Conservation (phyloP, 2,329 filamentous ascomycete genomes). For the Phialophora chinensis region DNA sequence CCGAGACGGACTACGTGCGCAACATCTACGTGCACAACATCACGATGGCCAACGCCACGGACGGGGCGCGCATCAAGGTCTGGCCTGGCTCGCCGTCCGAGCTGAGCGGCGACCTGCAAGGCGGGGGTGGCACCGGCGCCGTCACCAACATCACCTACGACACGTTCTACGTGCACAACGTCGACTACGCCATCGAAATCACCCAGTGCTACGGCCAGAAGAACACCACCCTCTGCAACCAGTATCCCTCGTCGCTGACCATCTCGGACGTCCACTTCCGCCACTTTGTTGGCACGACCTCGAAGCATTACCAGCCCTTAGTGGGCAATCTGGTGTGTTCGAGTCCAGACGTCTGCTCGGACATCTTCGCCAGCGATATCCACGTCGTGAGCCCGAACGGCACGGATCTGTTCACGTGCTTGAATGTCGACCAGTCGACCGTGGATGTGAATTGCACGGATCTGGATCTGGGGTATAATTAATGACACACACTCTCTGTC, state of each 20-base stretch:
- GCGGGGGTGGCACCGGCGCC: too few relatives aligned
- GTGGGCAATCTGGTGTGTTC: neutral
- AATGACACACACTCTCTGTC: neutral
- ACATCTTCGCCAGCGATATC: neutral
- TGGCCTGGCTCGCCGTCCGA: neutral
- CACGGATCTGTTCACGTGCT: neutral
- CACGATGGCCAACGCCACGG: neutral
- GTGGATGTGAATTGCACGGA: neutral
- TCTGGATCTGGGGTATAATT: neutral
- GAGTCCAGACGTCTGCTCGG: neutral
- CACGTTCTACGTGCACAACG: neutral
- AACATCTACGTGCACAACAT: neutral
- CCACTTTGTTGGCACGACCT: neutral
- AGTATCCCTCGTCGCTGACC: neutral
- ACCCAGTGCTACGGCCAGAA: neutral
- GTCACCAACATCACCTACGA: neutral
- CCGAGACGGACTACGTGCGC: neutral
- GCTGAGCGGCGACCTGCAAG: neutral
- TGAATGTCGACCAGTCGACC: neutral
- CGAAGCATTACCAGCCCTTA: neutral
- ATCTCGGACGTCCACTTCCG: neutral
- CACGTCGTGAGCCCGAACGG: neutral
- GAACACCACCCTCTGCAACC: neutral
- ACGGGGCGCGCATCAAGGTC: neutral
- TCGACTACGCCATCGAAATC: constrained; percentile 1